phyloP scores from a whole-genome alignment of 2,329 filamentous ascomycete genomes.

The Torrubiella hemipterigena region DNA sequence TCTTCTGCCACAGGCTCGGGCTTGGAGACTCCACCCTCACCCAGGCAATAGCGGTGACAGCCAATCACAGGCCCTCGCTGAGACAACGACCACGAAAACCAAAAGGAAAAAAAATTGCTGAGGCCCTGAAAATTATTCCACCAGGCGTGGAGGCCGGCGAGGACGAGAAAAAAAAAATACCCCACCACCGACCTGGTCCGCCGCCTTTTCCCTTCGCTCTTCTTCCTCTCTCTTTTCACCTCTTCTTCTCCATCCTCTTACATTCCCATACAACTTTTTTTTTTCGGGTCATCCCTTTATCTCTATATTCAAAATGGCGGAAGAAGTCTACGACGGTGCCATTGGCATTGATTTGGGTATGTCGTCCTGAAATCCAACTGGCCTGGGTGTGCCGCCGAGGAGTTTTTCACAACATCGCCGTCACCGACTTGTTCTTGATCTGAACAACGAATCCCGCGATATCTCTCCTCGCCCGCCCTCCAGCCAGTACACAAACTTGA shows the following conservation, averaged over 20 bases:
- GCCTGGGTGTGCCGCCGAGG: no score
- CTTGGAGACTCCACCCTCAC: background rate
- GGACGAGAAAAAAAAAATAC: constrained; percentile 22
- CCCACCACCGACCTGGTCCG: no score
- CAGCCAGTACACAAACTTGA: constrained; percentile 1
- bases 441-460: no score
- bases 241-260: constrained; percentile 12
- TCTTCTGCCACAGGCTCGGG: constrained; percentile 1
- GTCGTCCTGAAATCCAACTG: no score
- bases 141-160: constrained; percentile 7
- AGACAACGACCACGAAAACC: constrained; percentile 3
- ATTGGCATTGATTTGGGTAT: constrained; percentile 99
- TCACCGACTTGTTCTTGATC: no score
- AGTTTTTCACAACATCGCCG: no score
- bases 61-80: background rate
- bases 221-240: constrained; percentile 11
- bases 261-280: constrained; percentile 11
- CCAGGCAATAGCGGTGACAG: background rate
- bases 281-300: constrained; percentile 5
- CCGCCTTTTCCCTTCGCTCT: no score
- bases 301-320: constrained; percentile 58
- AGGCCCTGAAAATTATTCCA: constrained; percentile 19
- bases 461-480: background rate
- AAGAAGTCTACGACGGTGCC: constrained; percentile 99
- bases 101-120: constrained; percentile 21